Evolutionary conservation across 176 grass and related monocot genomes (phyloP).

Genomic region (Thalia dealbata): DNA sequence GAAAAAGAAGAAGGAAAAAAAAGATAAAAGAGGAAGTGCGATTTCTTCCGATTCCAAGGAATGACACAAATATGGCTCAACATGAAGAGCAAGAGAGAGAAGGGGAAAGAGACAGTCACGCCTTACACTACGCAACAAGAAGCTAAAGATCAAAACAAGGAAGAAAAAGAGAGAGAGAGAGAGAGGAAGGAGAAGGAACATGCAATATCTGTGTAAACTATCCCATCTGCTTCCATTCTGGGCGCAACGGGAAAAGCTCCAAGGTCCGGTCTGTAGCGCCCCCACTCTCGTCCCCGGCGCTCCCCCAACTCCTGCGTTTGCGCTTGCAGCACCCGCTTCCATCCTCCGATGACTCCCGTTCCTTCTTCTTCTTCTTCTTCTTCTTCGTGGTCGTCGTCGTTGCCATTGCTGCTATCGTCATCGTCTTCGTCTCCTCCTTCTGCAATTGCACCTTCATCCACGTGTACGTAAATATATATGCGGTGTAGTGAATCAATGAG

Average conservation of each 20-base stretch:
- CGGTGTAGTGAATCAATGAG: no score
- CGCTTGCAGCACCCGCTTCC: constrained; percentile 38
- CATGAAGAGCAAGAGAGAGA: background rate
- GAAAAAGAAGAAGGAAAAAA: no score
- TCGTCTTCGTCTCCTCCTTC: constrained; percentile 11
- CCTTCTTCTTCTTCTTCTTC: constrained; percentile 13
- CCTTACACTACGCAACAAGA: background rate
- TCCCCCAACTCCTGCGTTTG: constrained; percentile 29
- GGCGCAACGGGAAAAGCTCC: constrained; percentile 87
- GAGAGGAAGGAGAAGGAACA: background rate
- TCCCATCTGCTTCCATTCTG: constrained; percentile 34
- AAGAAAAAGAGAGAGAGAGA: no score
- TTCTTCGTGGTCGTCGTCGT: constrained; percentile 9
- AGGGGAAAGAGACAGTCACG: no score
- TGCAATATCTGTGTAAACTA: background rate
- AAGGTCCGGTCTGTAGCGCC: constrained; percentile 32
- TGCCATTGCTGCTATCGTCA: no score
- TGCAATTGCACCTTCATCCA: background rate
- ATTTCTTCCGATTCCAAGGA: no score
- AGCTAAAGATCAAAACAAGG: constrained; percentile 3
- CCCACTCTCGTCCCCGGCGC: constrained; percentile 11
- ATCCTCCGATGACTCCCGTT: constrained; percentile 8
- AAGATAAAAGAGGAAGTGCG: no score
- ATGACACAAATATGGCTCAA: background rate
- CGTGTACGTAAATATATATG: background rate